Base-by-base conservation (phyloP, 768 basidiomycete species). In the Leccinum subtestaceum region DNA sequence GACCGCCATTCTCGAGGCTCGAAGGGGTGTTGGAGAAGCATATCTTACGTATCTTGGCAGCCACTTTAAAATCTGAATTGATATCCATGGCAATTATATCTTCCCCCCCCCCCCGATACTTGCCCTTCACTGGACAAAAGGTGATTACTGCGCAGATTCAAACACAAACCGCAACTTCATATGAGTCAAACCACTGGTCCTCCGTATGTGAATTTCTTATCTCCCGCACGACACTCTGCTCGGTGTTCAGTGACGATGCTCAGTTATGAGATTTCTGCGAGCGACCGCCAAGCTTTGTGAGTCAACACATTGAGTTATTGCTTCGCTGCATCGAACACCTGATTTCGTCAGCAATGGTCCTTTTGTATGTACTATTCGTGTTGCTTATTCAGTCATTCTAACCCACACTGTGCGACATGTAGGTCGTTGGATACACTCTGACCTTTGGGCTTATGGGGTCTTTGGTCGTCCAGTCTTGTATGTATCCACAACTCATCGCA, bases 391-490 rank as follows among this genome's bases (percentile, higher is more conserved):
- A 13, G 19, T 4, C 17, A 3, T 36, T n/a, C 0, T 46, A 40
- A 27, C 48, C 13, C 23, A 58, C 12, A 27, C 13, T 38, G 7
- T 19, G n/a, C 21, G 13, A 7, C 19, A 5, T 8, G 2, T 25
- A 69, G 65, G 29, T 57, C 6, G 17, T 68, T 17, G 64, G 66
- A 38, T 67, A 64, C 13, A 61, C 62, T 1, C n/a, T 61, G 0
- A 52, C 54, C 47, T 69, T 64, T 5, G 40, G n/a, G 0, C 52
- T 67, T 11, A 58, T 61, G 60, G 68, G 62, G 17, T 38, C 7
- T 38, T 38, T 38, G 13, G 38, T 4, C 3, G 56, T 68, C 31
- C 7, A 38, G 36, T 15, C 36, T 38, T 38, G 36, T 38, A 17
- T 38, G 36, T 38, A 17, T 38, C 36, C 6, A 15, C 3, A 8